phyloP scores from a whole-genome alignment of 2,329 filamentous ascomycete genomes.

The Ascochyta koolunga region DNA sequence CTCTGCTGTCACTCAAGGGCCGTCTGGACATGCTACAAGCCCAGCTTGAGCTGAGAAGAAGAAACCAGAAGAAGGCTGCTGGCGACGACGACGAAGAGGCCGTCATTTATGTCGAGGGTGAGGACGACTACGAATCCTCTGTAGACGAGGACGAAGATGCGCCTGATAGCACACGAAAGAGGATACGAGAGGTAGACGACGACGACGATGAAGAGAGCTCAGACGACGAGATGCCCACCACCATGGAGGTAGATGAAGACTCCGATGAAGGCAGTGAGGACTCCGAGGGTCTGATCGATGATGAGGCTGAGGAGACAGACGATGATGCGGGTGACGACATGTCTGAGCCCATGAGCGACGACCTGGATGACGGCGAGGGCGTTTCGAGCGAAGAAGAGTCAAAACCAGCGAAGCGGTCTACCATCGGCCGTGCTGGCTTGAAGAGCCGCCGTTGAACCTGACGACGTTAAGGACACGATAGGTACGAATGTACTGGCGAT shows the following conservation, averaged over 20 bases:
- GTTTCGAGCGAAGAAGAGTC: slow-evolving; percentile 52
- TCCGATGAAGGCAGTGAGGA: slow-evolving; percentile 65
- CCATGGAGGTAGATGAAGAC: slow-evolving; percentile 54
- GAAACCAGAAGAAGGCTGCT: slow-evolving; percentile 65
- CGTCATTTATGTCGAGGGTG: slow-evolving; percentile 86
- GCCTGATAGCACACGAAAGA: slow-evolving; percentile 27
- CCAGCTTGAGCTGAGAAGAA: slow-evolving; percentile 80
- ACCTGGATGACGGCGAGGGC: slow-evolving; percentile 52
- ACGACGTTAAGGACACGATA: slow-evolving; percentile 6
- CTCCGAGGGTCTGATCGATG: slow-evolving; percentile 56
- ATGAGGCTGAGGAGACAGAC: slow-evolving; percentile 58
- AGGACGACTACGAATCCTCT: slow-evolving; percentile 64
- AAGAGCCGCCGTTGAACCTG: slow-evolving; percentile 34
- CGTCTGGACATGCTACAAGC: slow-evolving; percentile 93
- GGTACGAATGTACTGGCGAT: slow-evolving; percentile 14
- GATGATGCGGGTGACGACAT: slow-evolving; percentile 55
- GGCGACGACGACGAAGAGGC: slow-evolving; percentile 70
- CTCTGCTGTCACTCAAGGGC: slow-evolving; percentile 86
- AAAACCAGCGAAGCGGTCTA: slow-evolving; percentile 43
- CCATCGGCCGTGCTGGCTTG: slow-evolving; percentile 39
- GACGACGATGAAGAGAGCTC: slow-evolving; percentile 49
- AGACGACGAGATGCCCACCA: slow-evolving; percentile 63
- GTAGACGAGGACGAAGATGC: slow-evolving; percentile 48
- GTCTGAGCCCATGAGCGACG: slow-evolving; percentile 54
- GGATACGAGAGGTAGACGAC: slow-evolving; percentile 30